These are phyloP conservation scores for Picochlorum costavermella DNA, from an alignment of 139 green algal species.

Conservation along the genomic window DNA sequence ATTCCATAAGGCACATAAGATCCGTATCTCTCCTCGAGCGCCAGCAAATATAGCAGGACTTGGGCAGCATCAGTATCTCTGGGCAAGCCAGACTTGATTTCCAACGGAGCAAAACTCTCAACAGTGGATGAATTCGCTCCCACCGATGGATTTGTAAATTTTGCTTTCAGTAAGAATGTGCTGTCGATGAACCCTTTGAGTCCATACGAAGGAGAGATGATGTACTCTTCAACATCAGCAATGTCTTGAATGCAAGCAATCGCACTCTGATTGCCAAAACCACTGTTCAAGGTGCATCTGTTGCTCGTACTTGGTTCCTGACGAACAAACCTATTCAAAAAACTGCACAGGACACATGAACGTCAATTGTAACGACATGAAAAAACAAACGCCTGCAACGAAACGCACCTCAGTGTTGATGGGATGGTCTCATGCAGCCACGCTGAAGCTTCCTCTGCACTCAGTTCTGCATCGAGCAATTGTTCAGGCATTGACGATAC, in stretches of 20 bases:
- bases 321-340: slow-evolving; percentile 3
- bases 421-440: slow-evolving; percentile 19
- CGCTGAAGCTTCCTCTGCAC: slow-evolving; percentile 29
- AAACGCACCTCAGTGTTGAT: slow-evolving; percentile 1
- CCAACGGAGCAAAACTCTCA: slow-evolving; percentile 69
- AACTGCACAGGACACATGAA: not conserved
- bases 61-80: slow-evolving; percentile 60
- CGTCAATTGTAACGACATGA: not conserved
- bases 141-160: slow-evolving; percentile 1
- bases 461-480: slow-evolving; percentile 53
- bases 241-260: slow-evolving; percentile 41
- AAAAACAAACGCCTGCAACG: not conserved
- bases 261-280: not conserved
- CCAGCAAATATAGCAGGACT: slow-evolving; percentile 76
- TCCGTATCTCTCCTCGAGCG: slow-evolving; percentile 72
- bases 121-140: not conserved
- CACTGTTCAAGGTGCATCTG: not conserved
- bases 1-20: slow-evolving; percentile 40
- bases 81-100: slow-evolving; percentile 86
- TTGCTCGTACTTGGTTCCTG: not conserved
- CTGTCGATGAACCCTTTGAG: slow-evolving; percentile 90
- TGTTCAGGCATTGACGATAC: slow-evolving; percentile 28
- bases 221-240: slow-evolving; percentile 88
- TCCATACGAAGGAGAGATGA: slow-evolving; percentile 80
- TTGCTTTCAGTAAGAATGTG: slow-evolving; percentile 29